These are phyloP conservation scores for Leishmania aethiopica DNA, from an alignment of 208 protist species.

Conservation along the genomic window DNA sequence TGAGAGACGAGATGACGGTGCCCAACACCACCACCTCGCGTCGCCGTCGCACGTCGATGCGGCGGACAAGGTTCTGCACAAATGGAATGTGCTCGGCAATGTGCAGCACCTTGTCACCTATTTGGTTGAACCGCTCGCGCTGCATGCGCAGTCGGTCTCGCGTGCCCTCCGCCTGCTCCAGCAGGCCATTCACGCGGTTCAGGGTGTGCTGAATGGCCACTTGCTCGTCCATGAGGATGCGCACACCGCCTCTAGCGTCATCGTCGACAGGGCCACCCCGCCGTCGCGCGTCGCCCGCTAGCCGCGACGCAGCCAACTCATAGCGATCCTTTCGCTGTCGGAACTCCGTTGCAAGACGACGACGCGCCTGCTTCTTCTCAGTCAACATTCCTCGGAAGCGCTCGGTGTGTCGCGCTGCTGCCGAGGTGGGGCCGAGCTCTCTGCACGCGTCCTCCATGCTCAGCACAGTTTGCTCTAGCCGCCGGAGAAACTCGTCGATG, in stretches of 20 bases:
- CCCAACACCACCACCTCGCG: slow-evolving; percentile 71
- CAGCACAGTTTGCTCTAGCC: slow-evolving; percentile 28
- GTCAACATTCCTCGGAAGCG: slow-evolving; percentile 58
- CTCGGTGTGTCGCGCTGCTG: slow-evolving; percentile 50
- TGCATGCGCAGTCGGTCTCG: slow-evolving; percentile 64
- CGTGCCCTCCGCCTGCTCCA: slow-evolving; percentile 64
- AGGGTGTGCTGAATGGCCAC: slow-evolving; percentile 73
- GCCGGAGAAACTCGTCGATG: slow-evolving; percentile 25
- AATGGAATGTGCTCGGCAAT: slow-evolving; percentile 79
- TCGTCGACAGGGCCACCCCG: slow-evolving; percentile 18
- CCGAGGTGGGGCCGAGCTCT: slow-evolving; percentile 29
- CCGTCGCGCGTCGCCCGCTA: slow-evolving; percentile 20
- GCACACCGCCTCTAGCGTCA: slow-evolving; percentile 45
- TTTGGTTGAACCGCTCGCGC: slow-evolving; percentile 64
- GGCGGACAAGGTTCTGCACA: slow-evolving; percentile 66
- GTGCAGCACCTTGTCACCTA: slow-evolving; percentile 55
- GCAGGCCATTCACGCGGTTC: slow-evolving; percentile 54
- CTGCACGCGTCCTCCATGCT: slow-evolving; percentile 36
- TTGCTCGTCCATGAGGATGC: slow-evolving; percentile 81
- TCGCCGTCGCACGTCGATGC: slow-evolving; percentile 71
- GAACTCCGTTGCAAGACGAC: slow-evolving; percentile 49
- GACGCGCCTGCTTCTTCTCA: slow-evolving; percentile 59
- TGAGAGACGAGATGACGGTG: slow-evolving; percentile 53
- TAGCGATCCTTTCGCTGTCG: slow-evolving; percentile 52
- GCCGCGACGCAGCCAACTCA: slow-evolving; percentile 59